Base-by-base conservation (phyloP, 2,329 filamentous ascomycete genomes). In the Corinectria fuckeliana region DNA sequence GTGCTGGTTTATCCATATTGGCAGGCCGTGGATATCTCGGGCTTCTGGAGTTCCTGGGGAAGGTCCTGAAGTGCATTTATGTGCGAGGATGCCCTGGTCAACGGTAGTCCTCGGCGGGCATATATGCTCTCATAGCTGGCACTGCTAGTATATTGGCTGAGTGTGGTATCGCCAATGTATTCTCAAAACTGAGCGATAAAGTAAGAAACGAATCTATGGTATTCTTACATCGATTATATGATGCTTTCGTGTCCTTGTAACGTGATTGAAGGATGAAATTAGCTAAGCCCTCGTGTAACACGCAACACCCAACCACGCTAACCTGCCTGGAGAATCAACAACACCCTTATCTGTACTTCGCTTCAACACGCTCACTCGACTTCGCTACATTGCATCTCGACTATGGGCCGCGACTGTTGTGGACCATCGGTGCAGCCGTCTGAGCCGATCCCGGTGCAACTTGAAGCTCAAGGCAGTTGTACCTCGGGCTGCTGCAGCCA, bases 381-480 rank as follows among this genome's bases (percentile, higher is more conserved):
- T 28, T 36, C 25, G 16, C n/a, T n/a, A 30, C n/a, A 23, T 45
- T 45, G 9, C 26, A 26, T 21, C 28, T 30, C 2, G 50, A 54
- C 10, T 11, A 67, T 67, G 65, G 60, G 34, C 25, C 60, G 62
- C 34, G 55, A 58, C 45, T 67, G 65, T 26, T 67, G 65, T 41
- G 60, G 56, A 9, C 60, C 62, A 32, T 55, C 49, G 13, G 54
- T 38, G 14, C 13, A 45, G 28, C 21, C 25, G 23, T 25, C 39
- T 9, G 52, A 56, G 18, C 23, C 26, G 8, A 20, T 8, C 3
- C 25, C 25, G 21, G 13, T 30, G 16, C 26, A 30, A 10, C 23
- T 9, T 20, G 32, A 23, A 4, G 18, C 28, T 48, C 49, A 32
- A 21, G 50, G 9, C 36, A 25, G 50, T 21, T 34, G 56, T 14